Base-by-base conservation (phyloP, 2,329 filamentous ascomycete species). In the Monosporascus sp. region DNA sequence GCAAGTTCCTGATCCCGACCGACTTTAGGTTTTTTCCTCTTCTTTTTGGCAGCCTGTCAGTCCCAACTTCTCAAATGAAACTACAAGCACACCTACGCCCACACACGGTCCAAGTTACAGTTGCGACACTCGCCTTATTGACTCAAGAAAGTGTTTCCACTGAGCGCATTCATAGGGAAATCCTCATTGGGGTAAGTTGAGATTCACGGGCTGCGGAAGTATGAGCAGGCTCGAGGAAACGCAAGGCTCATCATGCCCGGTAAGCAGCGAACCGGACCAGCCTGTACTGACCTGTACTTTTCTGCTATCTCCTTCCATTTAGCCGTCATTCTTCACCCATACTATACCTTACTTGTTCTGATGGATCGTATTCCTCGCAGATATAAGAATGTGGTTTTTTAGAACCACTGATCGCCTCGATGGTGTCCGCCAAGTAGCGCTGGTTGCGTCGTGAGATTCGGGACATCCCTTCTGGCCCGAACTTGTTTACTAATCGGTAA, bases 371-470 rank as follows among this genome's bases (percentile, higher is more conserved):
- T 25, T 14, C 17, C 43, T 25, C 9, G 27, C 27, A 25, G 20
- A 25, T 24, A 20, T 24, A 9, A 45, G 11, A 27, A 31, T 45
- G 24, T n/a, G 15, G 43, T 11, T 6, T 27, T 14, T 31, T 9
- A 20, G 24, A 27, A 45, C 43, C n/a, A 11, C 9, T 7, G 49
- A 58, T 22, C 44, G 50, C 2, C 43, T 63, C 20, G 52, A 47
- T 47, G 57, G 63, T 24, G 59, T 62, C 57, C 65, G 66, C 8
- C 68, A 69, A 52, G 50, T 58, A 15, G 57, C 64, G 9, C 65
- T 77, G 20, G 65, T 76, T 24, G 56, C 66, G 50, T 72, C 71
- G 74, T 72, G 57, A 59, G 61, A 58, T 31, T 38, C 54, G 54
- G 5, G 9, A 31, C 9, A 31, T 5, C 38, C 60, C 57, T 17